Conservation (phyloP, 768 basidiomycete genomes). For the Pleurotus tuber-regium region DNA sequence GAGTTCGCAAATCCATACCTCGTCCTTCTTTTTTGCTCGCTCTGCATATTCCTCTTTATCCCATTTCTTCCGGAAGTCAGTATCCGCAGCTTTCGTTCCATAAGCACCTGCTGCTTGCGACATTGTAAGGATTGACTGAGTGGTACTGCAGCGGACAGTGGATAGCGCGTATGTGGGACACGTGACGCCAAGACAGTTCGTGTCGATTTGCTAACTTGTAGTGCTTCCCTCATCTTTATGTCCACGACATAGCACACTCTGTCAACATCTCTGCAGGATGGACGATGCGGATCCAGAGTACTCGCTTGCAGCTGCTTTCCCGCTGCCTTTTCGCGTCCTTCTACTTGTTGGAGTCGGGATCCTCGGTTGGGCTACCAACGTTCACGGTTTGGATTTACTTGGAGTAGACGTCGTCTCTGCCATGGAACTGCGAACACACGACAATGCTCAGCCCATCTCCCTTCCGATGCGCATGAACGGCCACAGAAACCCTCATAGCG, state of each 20-base stretch:
- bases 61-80: conserved; percentile 88
- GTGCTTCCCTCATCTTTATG: not conserved
- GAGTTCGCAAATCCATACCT: not conserved
- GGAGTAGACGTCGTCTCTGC: conserved; percentile 73
- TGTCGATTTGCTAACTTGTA: not conserved
- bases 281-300: conserved; percentile 32
- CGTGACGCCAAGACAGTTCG: not conserved
- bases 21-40: conserved; percentile 77
- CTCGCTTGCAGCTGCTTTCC: conserved; percentile 59
- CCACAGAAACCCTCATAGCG: not conserved
- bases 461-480: conserved; percentile 21
- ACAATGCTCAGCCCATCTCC: conserved; percentile 22
- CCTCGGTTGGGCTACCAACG: conserved; percentile 89
- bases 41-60: conserved; percentile 91
- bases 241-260: conserved; percentile 4
- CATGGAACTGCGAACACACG: conserved; percentile 59
- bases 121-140: conserved; percentile 26
- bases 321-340: conserved; percentile 91
- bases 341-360: conserved; percentile 76
- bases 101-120: conserved; percentile 40
- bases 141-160: too few species aligned
- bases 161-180: not conserved
- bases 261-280: conserved; percentile 7
- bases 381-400: conserved; percentile 75
- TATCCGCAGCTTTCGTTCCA: conserved; percentile 52